phyloP scores from a whole-genome alignment of 768 basidiomycete genomes.

The Tephrocybe sp. region DNA sequence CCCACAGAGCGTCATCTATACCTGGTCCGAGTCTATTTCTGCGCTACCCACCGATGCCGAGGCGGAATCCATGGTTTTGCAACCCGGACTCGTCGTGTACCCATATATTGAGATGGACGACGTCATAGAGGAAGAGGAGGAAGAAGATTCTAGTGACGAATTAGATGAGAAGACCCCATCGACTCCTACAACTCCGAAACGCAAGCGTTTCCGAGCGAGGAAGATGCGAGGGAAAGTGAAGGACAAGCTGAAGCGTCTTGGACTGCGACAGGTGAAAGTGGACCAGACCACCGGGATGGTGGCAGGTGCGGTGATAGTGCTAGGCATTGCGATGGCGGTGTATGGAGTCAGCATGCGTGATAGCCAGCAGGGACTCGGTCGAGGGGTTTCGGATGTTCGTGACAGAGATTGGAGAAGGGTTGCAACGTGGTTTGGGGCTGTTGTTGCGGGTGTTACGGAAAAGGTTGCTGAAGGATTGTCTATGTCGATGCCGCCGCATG shows the following conservation, averaged over 20 bases:
- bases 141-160: conserved; percentile 18
- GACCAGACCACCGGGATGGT: conserved; percentile 46
- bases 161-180: conserved; percentile 9
- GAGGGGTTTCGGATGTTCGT: conserved; percentile 20
- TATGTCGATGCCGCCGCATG: neutral
- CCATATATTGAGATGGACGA: conserved; percentile 38
- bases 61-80: conserved; percentile 58
- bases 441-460: conserved; percentile 21
- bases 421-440: conserved; percentile 27
- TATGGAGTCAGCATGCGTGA: conserved; percentile 39
- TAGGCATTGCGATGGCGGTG: conserved; percentile 69
- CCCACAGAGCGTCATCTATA: conserved; percentile 71
- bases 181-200: conserved; percentile 7
- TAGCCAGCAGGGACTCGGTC: conserved; percentile 10
- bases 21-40: conserved; percentile 56
- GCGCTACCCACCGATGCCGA: conserved; percentile 48
- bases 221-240: conserved; percentile 19
- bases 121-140: conserved; percentile 19
- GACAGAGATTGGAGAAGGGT: conserved; percentile 24
- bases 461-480: conserved; percentile 14
- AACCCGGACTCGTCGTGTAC: conserved; percentile 56
- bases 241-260: conserved; percentile 19
- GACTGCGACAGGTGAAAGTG: conserved; percentile 14
- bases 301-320: conserved; percentile 63
- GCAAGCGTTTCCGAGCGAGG: conserved; percentile 9